A percentile compares a stretch with the other conserved stretches of the same genome.
phyloP scores from a whole-genome alignment of 2,329 filamentous ascomycete genomes.

The Bipolaris victoriae region DNA sequence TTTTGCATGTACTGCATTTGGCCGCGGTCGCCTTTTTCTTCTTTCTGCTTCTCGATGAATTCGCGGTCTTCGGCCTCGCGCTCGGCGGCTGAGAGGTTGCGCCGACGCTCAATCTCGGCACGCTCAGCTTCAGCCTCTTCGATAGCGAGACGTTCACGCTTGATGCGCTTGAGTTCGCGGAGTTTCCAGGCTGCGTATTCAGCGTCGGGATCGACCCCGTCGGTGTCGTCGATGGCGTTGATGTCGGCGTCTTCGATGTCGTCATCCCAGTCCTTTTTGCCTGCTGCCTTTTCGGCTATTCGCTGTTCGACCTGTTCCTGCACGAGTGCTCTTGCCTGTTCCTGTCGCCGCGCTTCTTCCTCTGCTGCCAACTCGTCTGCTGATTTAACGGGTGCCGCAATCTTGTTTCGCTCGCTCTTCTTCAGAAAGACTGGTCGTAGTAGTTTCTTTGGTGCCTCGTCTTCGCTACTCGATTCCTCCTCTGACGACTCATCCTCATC shows the following conservation, averaged over 20 bases:
- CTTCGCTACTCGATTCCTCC: slow-evolving; percentile 64
- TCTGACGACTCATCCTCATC: slow-evolving; percentile 48
- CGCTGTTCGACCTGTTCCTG: slow-evolving; percentile 89
- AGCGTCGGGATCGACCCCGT: slow-evolving; percentile 83
- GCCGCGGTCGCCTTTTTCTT: slow-evolving; percentile 74
- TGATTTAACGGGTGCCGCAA: slow-evolving; percentile 37
- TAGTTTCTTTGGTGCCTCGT: slow-evolving; percentile 63
- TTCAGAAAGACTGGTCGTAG: slow-evolving; percentile 72
- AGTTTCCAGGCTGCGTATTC: slow-evolving; percentile 94
- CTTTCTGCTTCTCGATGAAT: slow-evolving; percentile 76
- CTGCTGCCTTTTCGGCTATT: slow-evolving; percentile 73
- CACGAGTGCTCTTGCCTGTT: slow-evolving; percentile 77
- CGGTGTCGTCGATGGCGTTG: slow-evolving; percentile 84
- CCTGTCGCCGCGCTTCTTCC: slow-evolving; percentile 66
- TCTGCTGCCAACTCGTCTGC: slow-evolving; percentile 55
- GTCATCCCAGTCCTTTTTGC: slow-evolving; percentile 85
- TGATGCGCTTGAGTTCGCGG: slow-evolving; percentile 85
- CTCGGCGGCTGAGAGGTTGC: slow-evolving; percentile 86
- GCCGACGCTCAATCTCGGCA: slow-evolving; percentile 85
- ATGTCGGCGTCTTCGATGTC: slow-evolving; percentile 68
- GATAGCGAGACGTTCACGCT: slow-evolving; percentile 83
- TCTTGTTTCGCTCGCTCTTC: slow-evolving; percentile 63
- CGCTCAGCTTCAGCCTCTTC: slow-evolving; percentile 83
- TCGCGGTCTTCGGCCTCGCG: slow-evolving; percentile 82
- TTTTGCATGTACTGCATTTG: slow-evolving; percentile 92